A percentile compares a stretch with the other conserved stretches of the same genome.
These are phyloP conservation scores for Cyberlindnera americana DNA, from an alignment of 805 yeast species.

Conservation along the genomic window DNA sequence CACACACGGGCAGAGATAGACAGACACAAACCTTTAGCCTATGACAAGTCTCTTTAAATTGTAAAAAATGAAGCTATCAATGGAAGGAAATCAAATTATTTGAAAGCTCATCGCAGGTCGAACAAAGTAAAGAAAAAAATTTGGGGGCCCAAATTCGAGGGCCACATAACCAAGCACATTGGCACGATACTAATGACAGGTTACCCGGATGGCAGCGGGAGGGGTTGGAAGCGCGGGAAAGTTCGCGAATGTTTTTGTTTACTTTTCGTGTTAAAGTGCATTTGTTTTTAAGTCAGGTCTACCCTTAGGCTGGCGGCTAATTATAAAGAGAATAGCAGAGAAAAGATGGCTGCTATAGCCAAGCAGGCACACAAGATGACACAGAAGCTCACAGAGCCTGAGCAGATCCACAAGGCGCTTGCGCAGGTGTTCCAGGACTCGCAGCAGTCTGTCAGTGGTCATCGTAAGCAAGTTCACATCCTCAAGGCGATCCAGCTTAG, in stretches of 20 bases:
- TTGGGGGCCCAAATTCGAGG: neutral
- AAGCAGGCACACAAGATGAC: conserved; percentile 15
- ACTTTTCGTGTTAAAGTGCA: conserved; percentile 8
- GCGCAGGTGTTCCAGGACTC: conserved; percentile 78
- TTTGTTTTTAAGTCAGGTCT: neutral
- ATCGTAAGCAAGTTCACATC: conserved; percentile 65
- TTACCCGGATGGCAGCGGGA: conserved; percentile 9
- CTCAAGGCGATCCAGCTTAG: conserved; percentile 55
- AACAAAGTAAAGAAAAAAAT: neutral
- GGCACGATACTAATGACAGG: conserved; percentile 3
- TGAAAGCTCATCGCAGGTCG: conserved; percentile 13
- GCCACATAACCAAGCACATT: conserved; percentile 1
- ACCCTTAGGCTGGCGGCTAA: no score
- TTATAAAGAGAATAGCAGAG: neutral
- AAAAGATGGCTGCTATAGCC: conserved; percentile 16
- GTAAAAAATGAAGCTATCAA: neutral
- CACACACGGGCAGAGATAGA: no score
- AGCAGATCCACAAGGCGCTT: conserved; percentile 44
- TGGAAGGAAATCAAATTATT: neutral
- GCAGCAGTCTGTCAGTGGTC: conserved; percentile 70
- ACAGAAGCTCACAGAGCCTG: conserved; percentile 26
- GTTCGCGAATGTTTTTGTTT: conserved; percentile 11
- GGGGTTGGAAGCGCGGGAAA: no score
- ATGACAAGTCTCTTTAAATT: no score
- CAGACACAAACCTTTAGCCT: no score